A percentile compares a stretch with the other conserved stretches of the same genome.
Evolutionary conservation across 1,284 basidiomycete species (phyloP).

Genomic region (Malassezia vespertilionis): DNA sequence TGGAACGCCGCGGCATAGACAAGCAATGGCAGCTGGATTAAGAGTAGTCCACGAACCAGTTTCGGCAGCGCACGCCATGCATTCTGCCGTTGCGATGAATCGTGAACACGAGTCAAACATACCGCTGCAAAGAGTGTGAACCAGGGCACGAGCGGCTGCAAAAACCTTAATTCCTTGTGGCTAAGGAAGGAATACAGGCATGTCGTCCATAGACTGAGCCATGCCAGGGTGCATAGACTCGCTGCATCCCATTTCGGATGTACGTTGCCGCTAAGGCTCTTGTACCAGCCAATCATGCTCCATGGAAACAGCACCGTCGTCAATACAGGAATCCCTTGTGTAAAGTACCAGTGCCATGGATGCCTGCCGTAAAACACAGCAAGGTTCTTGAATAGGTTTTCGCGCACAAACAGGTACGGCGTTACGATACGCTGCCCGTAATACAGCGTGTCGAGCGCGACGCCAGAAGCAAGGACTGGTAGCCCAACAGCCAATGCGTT

Average conservation of each 20-base stretch:
- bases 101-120: conserved; percentile 1
- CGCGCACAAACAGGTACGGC: conserved; percentile 65
- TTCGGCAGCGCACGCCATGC: conserved; percentile 1
- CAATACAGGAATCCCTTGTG: conserved; percentile 70
- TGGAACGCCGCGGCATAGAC: conserved; percentile 29
- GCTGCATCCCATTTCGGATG: not conserved
- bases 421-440: conserved; percentile 55
- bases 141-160: conserved; percentile 81
- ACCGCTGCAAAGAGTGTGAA: conserved; percentile 62
- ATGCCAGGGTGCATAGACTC: conserved; percentile 13
- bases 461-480: conserved; percentile 47
- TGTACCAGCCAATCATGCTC: conserved; percentile 55
- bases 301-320: conserved; percentile 65
- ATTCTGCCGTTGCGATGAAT: too few relatives aligned
- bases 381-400: conserved; percentile 58
- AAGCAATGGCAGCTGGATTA: conserved; percentile 20
- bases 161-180: conserved; percentile 85
- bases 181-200: conserved; percentile 29
- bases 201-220: conserved; percentile 19
- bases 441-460: conserved; percentile 60
- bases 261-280: too few relatives aligned
- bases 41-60: conserved; percentile 14
- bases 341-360: conserved; percentile 76
- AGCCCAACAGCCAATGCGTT: conserved; percentile 22
- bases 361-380: conserved; percentile 89